Evolutionary conservation across 192 early-diverging fungal species (phyloP), one percentile per base, ranked within the genome.

Genomic region (Backusella tarrabulga): DNA sequence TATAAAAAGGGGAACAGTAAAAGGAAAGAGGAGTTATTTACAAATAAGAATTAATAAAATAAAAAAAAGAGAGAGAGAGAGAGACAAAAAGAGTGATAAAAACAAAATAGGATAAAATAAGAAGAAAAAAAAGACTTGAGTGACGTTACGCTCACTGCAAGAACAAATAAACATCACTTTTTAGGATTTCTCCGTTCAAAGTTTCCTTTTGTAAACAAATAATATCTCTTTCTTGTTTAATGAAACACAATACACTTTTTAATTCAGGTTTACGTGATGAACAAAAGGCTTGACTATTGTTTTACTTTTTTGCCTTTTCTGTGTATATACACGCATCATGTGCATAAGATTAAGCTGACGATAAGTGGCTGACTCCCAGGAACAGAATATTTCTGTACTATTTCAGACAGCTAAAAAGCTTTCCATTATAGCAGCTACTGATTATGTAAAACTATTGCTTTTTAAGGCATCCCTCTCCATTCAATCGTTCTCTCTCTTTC

Each of bases 181-280:
- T 63, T 63, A 29, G 26, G 56, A 63, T 63, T 63, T 63, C 26
- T 63, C 56, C 56, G 56, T 63, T 63, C 56, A 63, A 63, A 63
- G 56, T 63, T 63, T 63, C 56, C 56, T 63, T 63, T 63, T 63
- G 56, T 63, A 63, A 63, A 63, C 56, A 63, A 63, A 63, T 63
- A 63, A 26, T 63, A 29, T 23, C 56, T 23, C 9, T 60, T 60
- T 60, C 11, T 23, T 63, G 23, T 63, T 26, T 9, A 29, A 63
- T 63, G 56, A 63, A 29, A 63, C 56, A 63, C 56, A 29, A 63
- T 63, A 17, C n/a, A 50, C 19, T 23, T 29, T 63, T 63, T 63
- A 63, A 29, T 63, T 63, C 23, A 26, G n/a, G 38, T 40, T 40
- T 9, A 50, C 21, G 19, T 50, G 38, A 40, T 12, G 8, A 3